Evolutionary conservation across 345 rosid species (phyloP).

Genomic region (Citrus unshiu): DNA sequence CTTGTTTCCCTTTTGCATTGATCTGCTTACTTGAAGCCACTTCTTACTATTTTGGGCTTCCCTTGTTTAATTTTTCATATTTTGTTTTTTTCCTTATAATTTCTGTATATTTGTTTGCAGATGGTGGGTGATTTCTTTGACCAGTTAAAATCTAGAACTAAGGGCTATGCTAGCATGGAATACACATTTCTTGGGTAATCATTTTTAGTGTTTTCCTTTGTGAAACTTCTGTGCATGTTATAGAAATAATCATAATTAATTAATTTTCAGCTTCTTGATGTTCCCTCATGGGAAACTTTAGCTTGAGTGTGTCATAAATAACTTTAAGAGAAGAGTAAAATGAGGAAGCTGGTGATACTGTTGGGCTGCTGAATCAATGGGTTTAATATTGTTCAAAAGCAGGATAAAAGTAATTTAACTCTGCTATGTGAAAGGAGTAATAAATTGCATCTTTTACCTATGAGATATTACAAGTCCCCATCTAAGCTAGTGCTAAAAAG

Average conservation of each 20-base stretch:
- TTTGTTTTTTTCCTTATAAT: conserved; percentile 14
- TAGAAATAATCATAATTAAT: neutral
- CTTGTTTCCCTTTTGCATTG: neutral
- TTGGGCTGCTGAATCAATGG: neutral
- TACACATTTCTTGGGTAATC: conserved; percentile 79
- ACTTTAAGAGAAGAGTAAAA: neutral
- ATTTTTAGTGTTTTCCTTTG: conserved; percentile 6
- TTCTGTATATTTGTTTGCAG: conserved; percentile 35
- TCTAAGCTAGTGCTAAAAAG: neutral
- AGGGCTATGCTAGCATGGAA: conserved; percentile 99
- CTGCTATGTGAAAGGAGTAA: neutral
- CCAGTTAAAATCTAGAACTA: conserved; percentile 89
- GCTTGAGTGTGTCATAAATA: neutral
- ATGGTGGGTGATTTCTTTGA: conserved; percentile 99
- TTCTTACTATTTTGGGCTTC: neutral
- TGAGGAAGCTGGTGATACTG: neutral
- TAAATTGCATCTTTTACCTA: neutral
- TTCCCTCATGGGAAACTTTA: neutral
- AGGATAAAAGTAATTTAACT: neutral
- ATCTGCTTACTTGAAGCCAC: neutral
- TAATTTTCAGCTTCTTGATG: neutral
- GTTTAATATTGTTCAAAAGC: neutral
- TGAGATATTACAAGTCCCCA: neutral
- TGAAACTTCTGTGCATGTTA: conserved; percentile 2
- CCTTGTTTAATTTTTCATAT: neutral